Conservation (phyloP, 169 alveolate species). For the Eimeria maxima region DNA sequence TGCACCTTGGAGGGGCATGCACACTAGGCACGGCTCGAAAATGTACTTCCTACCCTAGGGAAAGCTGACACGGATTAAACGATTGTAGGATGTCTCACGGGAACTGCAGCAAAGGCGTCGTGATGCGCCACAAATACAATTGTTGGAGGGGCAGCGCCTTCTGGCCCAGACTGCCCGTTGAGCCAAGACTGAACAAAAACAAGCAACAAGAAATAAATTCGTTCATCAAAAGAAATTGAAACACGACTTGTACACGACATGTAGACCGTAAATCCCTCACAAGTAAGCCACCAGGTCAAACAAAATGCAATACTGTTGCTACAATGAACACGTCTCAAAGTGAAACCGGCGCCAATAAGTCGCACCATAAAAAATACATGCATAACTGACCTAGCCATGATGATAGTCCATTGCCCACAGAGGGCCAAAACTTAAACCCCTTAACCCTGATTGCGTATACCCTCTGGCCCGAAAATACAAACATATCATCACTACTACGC, state of each 20-base stretch:
- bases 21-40: not conserved
- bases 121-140: conserved; percentile 59
- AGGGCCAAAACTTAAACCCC: too few relatives aligned
- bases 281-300: not conserved
- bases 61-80: not conserved
- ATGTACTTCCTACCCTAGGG: not conserved
- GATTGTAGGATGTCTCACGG: not conserved
- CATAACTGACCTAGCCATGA: too few relatives aligned
- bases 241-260: not conserved
- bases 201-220: not conserved
- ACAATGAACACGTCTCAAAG: not conserved
- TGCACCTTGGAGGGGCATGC: not conserved
- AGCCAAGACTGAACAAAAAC: conserved; percentile 10
- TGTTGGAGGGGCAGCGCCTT: conserved; percentile 38
- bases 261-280: not conserved
- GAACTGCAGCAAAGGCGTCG: conserved; percentile 62
- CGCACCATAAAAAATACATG: not conserved
- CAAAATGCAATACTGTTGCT: not conserved
- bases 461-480: too few relatives aligned
- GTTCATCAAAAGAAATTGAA: not conserved
- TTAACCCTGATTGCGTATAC: too few relatives aligned
- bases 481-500: too few relatives aligned
- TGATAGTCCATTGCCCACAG: too few relatives aligned
- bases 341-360: not conserved
- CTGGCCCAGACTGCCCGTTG: not conserved